Conservation (phyloP, 1,284 basidiomycete species). For the Cryptococcus depauperatus region DNA sequence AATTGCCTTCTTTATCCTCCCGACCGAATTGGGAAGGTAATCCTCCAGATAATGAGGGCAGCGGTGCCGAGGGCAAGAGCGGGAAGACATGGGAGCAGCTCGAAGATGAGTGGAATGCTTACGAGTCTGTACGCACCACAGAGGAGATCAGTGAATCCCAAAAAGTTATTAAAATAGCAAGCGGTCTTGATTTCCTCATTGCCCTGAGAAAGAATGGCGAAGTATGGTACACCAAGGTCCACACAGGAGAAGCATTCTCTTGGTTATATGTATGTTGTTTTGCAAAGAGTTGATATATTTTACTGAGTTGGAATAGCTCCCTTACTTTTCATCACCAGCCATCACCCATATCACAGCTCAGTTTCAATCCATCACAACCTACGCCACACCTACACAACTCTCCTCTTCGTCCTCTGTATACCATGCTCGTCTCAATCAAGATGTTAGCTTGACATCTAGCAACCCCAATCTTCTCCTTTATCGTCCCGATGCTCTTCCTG, state of each 20-base stretch:
- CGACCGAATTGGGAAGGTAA: slow-evolving; percentile 47
- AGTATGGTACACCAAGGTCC: slow-evolving; percentile 32
- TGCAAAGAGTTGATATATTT: not conserved
- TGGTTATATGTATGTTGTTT: slow-evolving; percentile 64
- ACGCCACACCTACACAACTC: slow-evolving; percentile 60
- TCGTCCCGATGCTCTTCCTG: slow-evolving; percentile 56
- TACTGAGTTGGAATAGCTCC: slow-evolving; percentile 20
- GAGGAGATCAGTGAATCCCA: slow-evolving; percentile 38
- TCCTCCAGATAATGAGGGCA: slow-evolving; percentile 43
- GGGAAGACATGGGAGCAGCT: slow-evolving; percentile 16
- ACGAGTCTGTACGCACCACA: slow-evolving; percentile 47
- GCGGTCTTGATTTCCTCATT: slow-evolving; percentile 57
- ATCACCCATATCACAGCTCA: slow-evolving; percentile 69
- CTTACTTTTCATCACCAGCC: slow-evolving; percentile 32
- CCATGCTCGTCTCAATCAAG: slow-evolving; percentile 33
- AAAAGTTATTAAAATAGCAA: slow-evolving; percentile 68
- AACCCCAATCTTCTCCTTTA: slow-evolving; percentile 5
- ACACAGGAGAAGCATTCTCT: slow-evolving; percentile 8
- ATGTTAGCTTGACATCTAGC: not conserved
- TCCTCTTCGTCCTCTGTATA: slow-evolving; percentile 10
- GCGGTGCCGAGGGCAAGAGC: slow-evolving; percentile 11
- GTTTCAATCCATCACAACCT: slow-evolving; percentile 68
- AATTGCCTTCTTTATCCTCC: slow-evolving; percentile 18
- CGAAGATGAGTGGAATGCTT: slow-evolving; percentile 51
- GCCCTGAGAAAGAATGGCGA: slow-evolving; percentile 55